Evolutionary conservation across 768 basidiomycete genomes (phyloP).

Genomic region (Austroboletus festivus): DNA sequence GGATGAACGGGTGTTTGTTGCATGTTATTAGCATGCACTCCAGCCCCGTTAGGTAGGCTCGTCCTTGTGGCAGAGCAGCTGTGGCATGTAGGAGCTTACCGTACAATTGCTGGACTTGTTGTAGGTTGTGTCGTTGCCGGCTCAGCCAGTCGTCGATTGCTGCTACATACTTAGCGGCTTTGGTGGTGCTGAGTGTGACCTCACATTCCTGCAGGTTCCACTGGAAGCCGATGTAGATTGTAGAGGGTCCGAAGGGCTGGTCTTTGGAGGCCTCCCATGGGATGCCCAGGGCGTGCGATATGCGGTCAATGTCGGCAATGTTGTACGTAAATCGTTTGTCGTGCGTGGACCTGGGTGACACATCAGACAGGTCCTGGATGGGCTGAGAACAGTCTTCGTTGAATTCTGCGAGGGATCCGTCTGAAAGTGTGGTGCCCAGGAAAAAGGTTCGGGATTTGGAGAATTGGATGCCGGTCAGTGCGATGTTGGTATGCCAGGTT

Average conservation of each 20-base stretch:
- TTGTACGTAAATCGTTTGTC: not conserved
- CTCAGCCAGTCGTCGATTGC: slow-evolving; percentile 3
- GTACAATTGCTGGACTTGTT: slow-evolving; percentile 4
- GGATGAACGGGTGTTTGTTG: slow-evolving; percentile 31
- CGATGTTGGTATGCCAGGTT: not conserved
- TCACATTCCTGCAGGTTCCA: slow-evolving; percentile 30
- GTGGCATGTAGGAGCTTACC: slow-evolving; percentile 12
- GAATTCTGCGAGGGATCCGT: not conserved
- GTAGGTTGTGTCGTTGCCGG: not conserved
- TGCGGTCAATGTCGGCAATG: not conserved
- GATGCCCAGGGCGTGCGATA: slow-evolving; percentile 5
- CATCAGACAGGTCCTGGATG: not conserved
- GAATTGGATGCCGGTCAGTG: too few species aligned
- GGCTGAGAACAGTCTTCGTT: not conserved
- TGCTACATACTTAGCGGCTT: slow-evolving; percentile 12
- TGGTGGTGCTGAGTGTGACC: slow-evolving; percentile 27
- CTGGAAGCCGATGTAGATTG: slow-evolving; percentile 29
- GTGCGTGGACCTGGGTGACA: not conserved
- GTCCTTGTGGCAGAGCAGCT: slow-evolving; percentile 25
- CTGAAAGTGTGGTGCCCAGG: not conserved
- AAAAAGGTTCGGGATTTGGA: too few species aligned
- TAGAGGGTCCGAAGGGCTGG: slow-evolving; percentile 4
- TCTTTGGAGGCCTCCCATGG: slow-evolving; percentile 15
- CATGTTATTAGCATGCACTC: slow-evolving; percentile 35
- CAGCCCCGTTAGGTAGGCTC: slow-evolving; percentile 40